A percentile compares a stretch with the other conserved stretches of the same genome.
These are phyloP conservation scores for Aegle marmelos DNA, from an alignment of 345 rosid genomes.

Conservation along the genomic window DNA sequence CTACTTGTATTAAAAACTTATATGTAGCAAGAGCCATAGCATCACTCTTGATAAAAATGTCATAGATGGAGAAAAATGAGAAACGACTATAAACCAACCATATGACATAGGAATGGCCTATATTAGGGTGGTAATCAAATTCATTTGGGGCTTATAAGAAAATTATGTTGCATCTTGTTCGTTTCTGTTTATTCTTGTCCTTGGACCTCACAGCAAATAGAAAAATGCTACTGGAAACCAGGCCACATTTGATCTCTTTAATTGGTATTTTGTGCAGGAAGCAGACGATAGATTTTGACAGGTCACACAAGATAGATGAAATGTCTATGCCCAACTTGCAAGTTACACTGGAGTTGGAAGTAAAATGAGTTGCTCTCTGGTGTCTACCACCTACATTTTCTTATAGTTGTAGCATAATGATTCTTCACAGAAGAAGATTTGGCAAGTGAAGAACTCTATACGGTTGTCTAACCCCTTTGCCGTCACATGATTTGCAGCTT, in stretches of 20 bases:
- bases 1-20: neutral
- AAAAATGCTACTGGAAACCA: neutral
- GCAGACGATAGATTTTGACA: neutral
- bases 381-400: neutral
- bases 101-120: neutral
- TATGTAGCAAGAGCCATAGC: neutral
- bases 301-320: neutral
- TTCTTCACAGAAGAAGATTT: neutral
- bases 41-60: neutral
- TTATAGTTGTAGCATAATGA: neutral
- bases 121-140: neutral
- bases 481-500: neutral
- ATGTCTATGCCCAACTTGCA: neutral
- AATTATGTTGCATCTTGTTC: neutral
- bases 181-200: neutral
- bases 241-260: neutral
- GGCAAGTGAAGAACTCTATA: neutral
- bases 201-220: neutral
- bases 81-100: neutral
- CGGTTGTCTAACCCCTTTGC: neutral
- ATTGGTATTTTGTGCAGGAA: constrained; percentile 8
- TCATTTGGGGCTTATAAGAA: neutral
- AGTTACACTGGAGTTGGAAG: neutral
- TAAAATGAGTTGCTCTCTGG: neutral
- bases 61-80: neutral